phyloP scores from a whole-genome alignment of 2,329 filamentous ascomycete species.

The Penicillium sp. region DNA sequence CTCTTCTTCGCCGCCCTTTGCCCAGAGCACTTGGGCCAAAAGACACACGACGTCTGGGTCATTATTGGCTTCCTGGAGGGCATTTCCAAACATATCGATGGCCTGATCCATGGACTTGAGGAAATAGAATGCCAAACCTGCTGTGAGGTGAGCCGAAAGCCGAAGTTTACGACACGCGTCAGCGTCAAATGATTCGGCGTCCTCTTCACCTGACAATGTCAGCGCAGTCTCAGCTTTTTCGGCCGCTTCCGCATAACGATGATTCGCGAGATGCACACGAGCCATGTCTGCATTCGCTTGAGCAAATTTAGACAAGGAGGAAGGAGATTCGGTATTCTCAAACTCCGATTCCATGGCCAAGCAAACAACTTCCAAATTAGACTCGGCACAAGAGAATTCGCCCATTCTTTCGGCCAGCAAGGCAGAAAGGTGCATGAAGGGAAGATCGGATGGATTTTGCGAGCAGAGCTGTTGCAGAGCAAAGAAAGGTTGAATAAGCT shows the following conservation, averaged over 20 bases:
- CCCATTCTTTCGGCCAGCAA: conserved; percentile 76
- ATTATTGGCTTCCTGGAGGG: conserved; percentile 67
- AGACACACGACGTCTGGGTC: conserved; percentile 82
- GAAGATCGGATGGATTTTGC: conserved; percentile 64
- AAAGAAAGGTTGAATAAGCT: conserved; percentile 79
- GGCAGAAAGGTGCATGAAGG: conserved; percentile 70
- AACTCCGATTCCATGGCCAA: conserved; percentile 70
- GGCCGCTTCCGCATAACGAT: conserved; percentile 60
- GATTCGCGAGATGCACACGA: conserved; percentile 68
- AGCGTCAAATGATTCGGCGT: conserved; percentile 55
- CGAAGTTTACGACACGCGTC: conserved; percentile 64
- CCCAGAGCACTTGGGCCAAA: conserved; percentile 88
- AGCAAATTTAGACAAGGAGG: conserved; percentile 69
- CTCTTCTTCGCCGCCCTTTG: conserved; percentile 69
- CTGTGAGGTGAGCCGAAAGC: conserved; percentile 77
- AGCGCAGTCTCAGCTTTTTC: conserved; percentile 78
- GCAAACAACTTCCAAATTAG: conserved; percentile 61
- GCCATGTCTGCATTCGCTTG: conserved; percentile 82
- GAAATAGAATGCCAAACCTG: conserved; percentile 77
- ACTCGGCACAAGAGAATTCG: conserved; percentile 59
- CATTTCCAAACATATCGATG: conserved; percentile 71
- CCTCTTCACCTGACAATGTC: conserved; percentile 67
- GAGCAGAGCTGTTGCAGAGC: conserved; percentile 74
- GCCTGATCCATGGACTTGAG: conserved; percentile 59
- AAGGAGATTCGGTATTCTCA: conserved; percentile 71